Percentiles rank a stretch among this genome's conserved stretches.
phyloP scores from a whole-genome alignment of 1,139 yeast species.

The Debaryomyces subglobosus region DNA sequence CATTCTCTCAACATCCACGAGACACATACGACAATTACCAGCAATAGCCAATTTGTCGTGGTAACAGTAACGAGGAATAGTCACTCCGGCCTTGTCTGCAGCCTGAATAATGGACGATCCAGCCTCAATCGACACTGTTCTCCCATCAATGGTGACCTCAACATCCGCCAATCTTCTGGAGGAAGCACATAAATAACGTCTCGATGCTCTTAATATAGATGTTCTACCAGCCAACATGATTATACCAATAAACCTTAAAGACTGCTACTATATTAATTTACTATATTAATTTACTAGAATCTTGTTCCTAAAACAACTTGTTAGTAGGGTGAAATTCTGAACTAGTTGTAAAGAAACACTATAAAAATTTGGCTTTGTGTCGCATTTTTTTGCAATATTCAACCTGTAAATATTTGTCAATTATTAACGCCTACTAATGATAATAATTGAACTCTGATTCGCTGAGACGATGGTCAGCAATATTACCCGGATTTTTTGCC shows the following conservation, averaged over 20 bases:
- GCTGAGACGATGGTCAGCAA: constrained; percentile 20
- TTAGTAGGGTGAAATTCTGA: constrained; percentile 1
- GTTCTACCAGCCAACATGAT: constrained; percentile 24
- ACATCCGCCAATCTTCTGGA: constrained; percentile 56
- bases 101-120: constrained; percentile 91
- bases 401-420: constrained; percentile 9
- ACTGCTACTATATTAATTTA: constrained; percentile 8
- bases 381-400: constrained; percentile 1
- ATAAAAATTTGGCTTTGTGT: constrained; percentile 9
- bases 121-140: constrained; percentile 76
- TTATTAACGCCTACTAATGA: constrained; percentile 9
- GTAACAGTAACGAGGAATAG: constrained; percentile 87
- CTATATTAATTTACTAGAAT: constrained; percentile 3
- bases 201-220: constrained; percentile 29
- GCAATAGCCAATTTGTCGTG: constrained; percentile 91
- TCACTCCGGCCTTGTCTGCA: constrained; percentile 87
- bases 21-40: constrained; percentile 95
- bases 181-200: constrained; percentile 34
- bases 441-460: constrained; percentile 38
- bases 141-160: constrained; percentile 77
- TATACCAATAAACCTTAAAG: constrained; percentile 6
- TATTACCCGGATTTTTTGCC: constrained; percentile 12
- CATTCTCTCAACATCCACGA: constrained; percentile 87
- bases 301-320: background rate
- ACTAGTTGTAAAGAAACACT: constrained; percentile 1